Conservation (phyloP, 306 rosid genomes). For the Amphicarpaea edgeworthii region DNA sequence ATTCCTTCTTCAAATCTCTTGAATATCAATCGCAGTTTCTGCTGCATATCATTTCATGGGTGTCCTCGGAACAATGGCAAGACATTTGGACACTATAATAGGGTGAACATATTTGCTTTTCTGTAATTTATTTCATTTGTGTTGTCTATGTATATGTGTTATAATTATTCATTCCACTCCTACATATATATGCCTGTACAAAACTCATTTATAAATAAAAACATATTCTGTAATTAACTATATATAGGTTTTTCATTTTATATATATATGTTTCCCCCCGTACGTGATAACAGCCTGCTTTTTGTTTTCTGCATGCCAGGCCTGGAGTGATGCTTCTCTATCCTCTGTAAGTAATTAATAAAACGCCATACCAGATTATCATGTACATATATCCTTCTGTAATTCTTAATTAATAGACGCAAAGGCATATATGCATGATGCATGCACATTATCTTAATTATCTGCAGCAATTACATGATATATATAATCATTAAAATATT, state of each 20-base stretch:
- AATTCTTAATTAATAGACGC: background rate
- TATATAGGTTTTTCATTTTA: background rate
- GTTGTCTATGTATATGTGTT: background rate
- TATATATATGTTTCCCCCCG: background rate
- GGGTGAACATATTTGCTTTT: conserved; percentile 56
- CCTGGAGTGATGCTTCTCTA: conserved; percentile 83
- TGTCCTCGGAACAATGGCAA: conserved; percentile 69
- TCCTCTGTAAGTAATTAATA: conserved; percentile 82
- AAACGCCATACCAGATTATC: background rate
- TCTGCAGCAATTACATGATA: background rate
- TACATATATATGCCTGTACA: background rate
- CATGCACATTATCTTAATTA: background rate
- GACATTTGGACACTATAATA: conserved; percentile 63
- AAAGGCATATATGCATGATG: no score
- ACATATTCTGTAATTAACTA: no score
- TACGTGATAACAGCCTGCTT: conserved; percentile 37
- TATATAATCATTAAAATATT: background rate
- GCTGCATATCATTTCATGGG: conserved; percentile 75
- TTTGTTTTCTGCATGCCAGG: conserved; percentile 53
- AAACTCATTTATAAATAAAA: no score
- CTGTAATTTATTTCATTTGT: background rate
- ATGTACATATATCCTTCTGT: background rate
- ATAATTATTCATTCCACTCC: background rate
- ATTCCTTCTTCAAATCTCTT: conserved; percentile 32
- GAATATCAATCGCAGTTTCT: background rate